phyloP scores from a whole-genome alignment of 495 filamentous ascomycete species.

The Penicillium paradoxum region DNA sequence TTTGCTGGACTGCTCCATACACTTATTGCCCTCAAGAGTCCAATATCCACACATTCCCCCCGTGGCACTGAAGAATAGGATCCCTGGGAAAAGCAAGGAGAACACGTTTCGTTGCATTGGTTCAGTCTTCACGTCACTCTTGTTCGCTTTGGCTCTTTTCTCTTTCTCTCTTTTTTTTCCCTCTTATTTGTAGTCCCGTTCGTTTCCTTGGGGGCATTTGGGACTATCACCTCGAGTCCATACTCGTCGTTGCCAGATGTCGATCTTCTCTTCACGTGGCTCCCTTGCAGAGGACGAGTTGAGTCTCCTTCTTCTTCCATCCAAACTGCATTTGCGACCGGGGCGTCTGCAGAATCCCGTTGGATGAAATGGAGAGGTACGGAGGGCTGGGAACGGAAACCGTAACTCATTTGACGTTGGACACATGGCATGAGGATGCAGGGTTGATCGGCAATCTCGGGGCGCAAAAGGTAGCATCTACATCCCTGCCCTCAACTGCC shows the following conservation, averaged over 20 bases:
- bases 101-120: slow-evolving; percentile 5
- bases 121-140: slow-evolving; percentile 4
- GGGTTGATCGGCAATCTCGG: not conserved
- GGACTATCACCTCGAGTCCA: too few species aligned
- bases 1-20: too few species aligned
- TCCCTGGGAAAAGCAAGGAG: slow-evolving; percentile 4
- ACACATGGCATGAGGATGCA: slow-evolving; percentile 15
- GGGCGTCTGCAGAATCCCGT: slow-evolving; percentile 7
- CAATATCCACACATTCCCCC: not conserved
- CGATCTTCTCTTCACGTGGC: slow-evolving; percentile 6
- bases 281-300: not conserved
- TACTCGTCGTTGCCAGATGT: too few species aligned
- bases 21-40: too few species aligned
- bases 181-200: too few species aligned
- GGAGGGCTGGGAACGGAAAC: too few species aligned
- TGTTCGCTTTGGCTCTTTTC: too few species aligned
- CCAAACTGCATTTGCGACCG: slow-evolving; percentile 11
- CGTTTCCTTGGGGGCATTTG: too few species aligned
- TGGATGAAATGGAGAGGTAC: not conserved
- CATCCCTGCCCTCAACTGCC: not conserved
- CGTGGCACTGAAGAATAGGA: not conserved
- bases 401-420: slow-evolving; percentile 5
- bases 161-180: not conserved
- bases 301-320: slow-evolving; percentile 1
- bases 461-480: not conserved